Conservation (phyloP, 176 grass and related monocot genomes). For the Oryza australiensis region DNA sequence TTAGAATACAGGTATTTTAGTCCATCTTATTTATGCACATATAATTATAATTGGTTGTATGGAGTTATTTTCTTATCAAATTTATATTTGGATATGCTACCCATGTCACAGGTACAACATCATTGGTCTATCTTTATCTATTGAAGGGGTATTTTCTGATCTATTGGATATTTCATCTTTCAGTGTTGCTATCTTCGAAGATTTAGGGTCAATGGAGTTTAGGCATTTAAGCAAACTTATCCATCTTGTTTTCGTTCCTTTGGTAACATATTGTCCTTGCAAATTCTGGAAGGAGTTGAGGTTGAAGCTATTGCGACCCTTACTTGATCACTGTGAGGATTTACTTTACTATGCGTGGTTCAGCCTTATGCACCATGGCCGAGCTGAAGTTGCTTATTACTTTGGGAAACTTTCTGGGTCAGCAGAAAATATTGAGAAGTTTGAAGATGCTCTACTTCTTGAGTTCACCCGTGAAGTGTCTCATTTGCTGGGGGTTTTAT, state of each 20-base stretch:
- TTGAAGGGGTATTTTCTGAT: slow-evolving; percentile 45
- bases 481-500: too few relatives aligned
- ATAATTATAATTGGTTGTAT: too few relatives aligned
- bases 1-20: too few relatives aligned
- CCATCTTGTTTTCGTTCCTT: slow-evolving; percentile 49
- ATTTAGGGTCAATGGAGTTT: slow-evolving; percentile 61
- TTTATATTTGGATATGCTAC: too few relatives aligned
- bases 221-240: slow-evolving; percentile 58
- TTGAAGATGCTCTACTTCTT: not conserved
- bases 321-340: slow-evolving; percentile 55
- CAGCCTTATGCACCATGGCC: slow-evolving; percentile 42
- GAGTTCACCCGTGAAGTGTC: too few relatives aligned
- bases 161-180: slow-evolving; percentile 42
- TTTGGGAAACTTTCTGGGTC: slow-evolving; percentile 58
- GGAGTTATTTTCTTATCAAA: too few relatives aligned
- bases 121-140: slow-evolving; percentile 52
- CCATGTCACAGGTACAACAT: slow-evolving; percentile 46
- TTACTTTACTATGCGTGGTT: slow-evolving; percentile 58
- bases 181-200: slow-evolving; percentile 45
- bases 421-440: slow-evolving; percentile 31
- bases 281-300: slow-evolving; percentile 45
- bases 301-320: slow-evolving; percentile 49
- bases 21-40: too few relatives aligned
- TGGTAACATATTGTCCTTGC: slow-evolving; percentile 49
- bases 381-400: slow-evolving; percentile 47